Base-by-base conservation (phyloP, 2,329 filamentous ascomycete species). In the Xylariaceae sp. region DNA sequence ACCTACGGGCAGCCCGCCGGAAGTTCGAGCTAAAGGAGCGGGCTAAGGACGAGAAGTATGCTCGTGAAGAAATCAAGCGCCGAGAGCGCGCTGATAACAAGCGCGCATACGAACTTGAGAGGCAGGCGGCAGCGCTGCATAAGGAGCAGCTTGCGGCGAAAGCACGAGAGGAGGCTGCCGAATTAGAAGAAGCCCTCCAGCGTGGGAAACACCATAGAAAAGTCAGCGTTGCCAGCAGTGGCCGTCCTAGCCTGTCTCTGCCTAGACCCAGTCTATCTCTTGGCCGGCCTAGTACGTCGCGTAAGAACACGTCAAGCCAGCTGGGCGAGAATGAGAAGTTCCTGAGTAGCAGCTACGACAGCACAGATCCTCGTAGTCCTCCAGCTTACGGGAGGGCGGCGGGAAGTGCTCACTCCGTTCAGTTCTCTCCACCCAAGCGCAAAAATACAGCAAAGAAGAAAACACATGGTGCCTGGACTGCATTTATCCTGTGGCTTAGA, bases 21-120 rank as follows among this genome's bases (percentile, higher is more conserved):
- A 84, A 82, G 64, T 87, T 86, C 57, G 78, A 85, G 64, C 80
- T 84, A 65, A 83, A 81, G 65, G 83, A 87, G 67, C 76, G 76
- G 13, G 73, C 73, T 47, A 86, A 87, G 70, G 80, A 85, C 29
- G 83, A 85, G 65, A 86, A 85, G 64, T 82, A 82, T 42, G 82
- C 80, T 13, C 79, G 79, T 10, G 81, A 85, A 60, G 78, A 84
- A 72, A 76, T 81, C 52, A 77, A 76, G 58, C 83, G 81, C 55
- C 77, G 80, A 29, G 83, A 86, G 66, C 82, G 82, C 40, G 77
- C 77, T n/a, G 79, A 82, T 50, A 77, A 74, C 62, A 84, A 80
- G 64, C 81, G 83, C 55, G 81, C 81, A 1, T 74, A 75, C 30
- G 76, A 78, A 51, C 68, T 77, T 8, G 81, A 82, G 65, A 78